These are phyloP conservation scores for Hydrangea macrophylla DNA, from an alignment of 148 eudicot species.

Conservation along the genomic window DNA sequence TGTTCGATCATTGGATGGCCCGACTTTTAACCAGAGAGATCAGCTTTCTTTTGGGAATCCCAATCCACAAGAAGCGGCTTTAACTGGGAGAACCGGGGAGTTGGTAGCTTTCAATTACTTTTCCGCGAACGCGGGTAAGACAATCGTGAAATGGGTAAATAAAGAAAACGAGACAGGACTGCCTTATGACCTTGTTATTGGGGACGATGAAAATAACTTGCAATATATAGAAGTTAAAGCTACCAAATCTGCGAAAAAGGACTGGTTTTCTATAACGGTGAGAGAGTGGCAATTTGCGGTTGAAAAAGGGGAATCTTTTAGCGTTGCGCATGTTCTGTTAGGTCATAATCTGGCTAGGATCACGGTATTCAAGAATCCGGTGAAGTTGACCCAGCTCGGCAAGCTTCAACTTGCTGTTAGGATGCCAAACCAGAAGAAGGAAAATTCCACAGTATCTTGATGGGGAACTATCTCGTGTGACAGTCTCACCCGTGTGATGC, in stretches of 20 bases:
- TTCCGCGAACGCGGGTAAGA: constrained; percentile 27
- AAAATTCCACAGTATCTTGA: not conserved
- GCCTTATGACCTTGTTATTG: constrained; percentile 72
- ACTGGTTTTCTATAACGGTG: constrained; percentile 65
- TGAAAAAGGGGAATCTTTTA: constrained; percentile 69
- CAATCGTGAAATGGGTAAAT: constrained; percentile 71
- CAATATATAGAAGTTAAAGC: constrained; percentile 91
- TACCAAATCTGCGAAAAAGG: constrained; percentile 55
- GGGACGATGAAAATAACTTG: constrained; percentile 30
- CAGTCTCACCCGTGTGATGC: not conserved
- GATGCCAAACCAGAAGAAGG: constrained; percentile 36
- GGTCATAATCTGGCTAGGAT: constrained; percentile 41
- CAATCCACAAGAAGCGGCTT: constrained; percentile 40
- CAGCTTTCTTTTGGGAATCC: constrained; percentile 25
- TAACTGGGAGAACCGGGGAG: constrained; percentile 78
- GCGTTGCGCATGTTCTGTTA: constrained; percentile 67
- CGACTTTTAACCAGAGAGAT: constrained; percentile 28
- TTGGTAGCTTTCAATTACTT: constrained; percentile 67
- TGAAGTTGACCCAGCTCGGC: constrained; percentile 56
- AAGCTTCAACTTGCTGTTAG: constrained; percentile 60
- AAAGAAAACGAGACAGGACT: constrained; percentile 68
- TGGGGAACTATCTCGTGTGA: too few relatives aligned
- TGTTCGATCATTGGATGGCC: constrained; percentile 33
- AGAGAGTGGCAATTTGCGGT: constrained; percentile 93
- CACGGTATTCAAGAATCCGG: constrained; percentile 64